A percentile compares a stretch with the other conserved stretches of the same genome.
Conservation (phyloP, 2,329 filamentous ascomycete genomes). For the Berkeleyomyces basicola region DNA sequence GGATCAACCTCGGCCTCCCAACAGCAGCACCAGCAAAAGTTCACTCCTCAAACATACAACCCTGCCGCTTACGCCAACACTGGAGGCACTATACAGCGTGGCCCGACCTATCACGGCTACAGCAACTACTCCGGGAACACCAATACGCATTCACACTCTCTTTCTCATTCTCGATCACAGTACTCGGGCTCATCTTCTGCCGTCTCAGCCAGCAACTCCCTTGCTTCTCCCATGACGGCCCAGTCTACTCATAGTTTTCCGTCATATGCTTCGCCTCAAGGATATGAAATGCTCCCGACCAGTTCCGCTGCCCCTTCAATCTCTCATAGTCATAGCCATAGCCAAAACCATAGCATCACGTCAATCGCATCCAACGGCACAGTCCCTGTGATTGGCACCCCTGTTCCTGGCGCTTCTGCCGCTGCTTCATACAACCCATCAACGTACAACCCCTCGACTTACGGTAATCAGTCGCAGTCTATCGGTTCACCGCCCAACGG, state of each 20-base stretch:
- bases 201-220: slow-evolving; percentile 14
- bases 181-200: slow-evolving; percentile 4
- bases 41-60: slow-evolving; percentile 51
- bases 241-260: slow-evolving; percentile 2
- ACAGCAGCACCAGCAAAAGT: slow-evolving; percentile 26
- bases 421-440: slow-evolving; percentile 6
- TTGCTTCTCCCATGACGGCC: slow-evolving; percentile 1
- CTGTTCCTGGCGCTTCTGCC: background rate
- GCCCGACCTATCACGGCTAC: slow-evolving; percentile 34
- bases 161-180: slow-evolving; percentile 11
- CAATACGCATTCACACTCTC: slow-evolving; percentile 16
- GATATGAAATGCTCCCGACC: background rate
- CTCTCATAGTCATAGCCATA: background rate
- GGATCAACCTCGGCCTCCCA: slow-evolving; percentile 2
- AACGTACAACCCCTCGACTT: background rate
- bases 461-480: background rate
- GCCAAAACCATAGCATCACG: slow-evolving; percentile 4
- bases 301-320: background rate
- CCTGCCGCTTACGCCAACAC: slow-evolving; percentile 40
- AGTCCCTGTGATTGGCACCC: slow-evolving; percentile 2
- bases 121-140: slow-evolving; percentile 24
- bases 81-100: slow-evolving; percentile 26
- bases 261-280: background rate
- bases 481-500: slow-evolving; percentile 6
- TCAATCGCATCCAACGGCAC: background rate